These are phyloP conservation scores for Epichloe typhina DNA, from an alignment of 2,329 filamentous ascomycete genomes.

Conservation along the genomic window DNA sequence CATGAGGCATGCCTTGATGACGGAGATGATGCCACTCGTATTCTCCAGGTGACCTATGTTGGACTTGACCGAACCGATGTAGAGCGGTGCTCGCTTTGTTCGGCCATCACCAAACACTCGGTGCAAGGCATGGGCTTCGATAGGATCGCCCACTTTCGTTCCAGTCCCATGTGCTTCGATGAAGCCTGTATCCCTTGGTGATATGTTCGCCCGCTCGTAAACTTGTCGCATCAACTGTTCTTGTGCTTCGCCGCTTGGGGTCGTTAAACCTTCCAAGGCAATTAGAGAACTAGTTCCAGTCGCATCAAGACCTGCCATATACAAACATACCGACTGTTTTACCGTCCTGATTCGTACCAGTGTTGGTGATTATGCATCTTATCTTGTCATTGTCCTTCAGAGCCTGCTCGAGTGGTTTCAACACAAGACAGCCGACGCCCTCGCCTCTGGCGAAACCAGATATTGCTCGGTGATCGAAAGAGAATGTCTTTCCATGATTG, in stretches of 20 bases:
- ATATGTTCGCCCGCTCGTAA: constrained; percentile 19
- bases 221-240: constrained; percentile 23
- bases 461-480: constrained; percentile 18
- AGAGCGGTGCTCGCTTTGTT: constrained; percentile 25
- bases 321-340: constrained; percentile 18
- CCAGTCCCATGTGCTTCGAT: constrained; percentile 43
- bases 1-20: constrained; percentile 39
- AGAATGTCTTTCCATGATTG: constrained; percentile 36
- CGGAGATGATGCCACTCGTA: constrained; percentile 32
- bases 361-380: constrained; percentile 35
- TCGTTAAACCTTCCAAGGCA: constrained; percentile 36
- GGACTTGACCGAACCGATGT: constrained; percentile 35
- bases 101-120: constrained; percentile 27
- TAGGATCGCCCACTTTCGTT: constrained; percentile 40
- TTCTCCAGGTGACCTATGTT: constrained; percentile 40
- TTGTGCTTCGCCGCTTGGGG: constrained; percentile 39
- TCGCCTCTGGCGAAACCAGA: constrained; percentile 49
- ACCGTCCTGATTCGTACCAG: constrained; percentile 43
- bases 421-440: constrained; percentile 38
- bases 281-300: not conserved
- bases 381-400: constrained; percentile 41
- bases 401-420: constrained; percentile 46
- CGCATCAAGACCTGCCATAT: not conserved
- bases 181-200: constrained; percentile 17
- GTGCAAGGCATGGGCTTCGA: constrained; percentile 35